phyloP scores from a whole-genome alignment of 352 stramenopile genomes.

The Globisporangium cederbergense region DNA sequence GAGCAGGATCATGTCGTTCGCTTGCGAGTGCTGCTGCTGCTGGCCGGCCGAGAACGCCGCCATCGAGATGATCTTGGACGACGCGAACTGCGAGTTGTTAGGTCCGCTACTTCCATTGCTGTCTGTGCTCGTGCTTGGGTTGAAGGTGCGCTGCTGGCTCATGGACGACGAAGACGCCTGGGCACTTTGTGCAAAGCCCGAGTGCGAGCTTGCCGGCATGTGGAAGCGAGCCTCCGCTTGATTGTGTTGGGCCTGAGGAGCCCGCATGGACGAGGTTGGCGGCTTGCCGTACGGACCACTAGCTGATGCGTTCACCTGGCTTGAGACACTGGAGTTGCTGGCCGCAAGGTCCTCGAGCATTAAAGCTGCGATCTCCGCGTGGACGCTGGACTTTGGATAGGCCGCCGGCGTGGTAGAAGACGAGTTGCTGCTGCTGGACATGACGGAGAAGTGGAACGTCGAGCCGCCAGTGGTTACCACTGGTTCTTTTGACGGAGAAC shows the following conservation, averaged over 20 bases:
- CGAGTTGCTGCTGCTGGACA: constrained; percentile 4
- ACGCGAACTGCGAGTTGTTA: constrained; percentile 1
- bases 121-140: background rate
- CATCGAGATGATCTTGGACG: constrained; percentile 21
- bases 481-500: background rate
- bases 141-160: background rate
- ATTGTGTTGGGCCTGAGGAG: background rate
- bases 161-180: background rate
- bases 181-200: background rate
- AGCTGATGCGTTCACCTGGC: background rate
- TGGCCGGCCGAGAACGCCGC: background rate
- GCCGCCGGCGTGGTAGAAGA: background rate
- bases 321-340: constrained; percentile 1
- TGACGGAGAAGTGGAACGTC: constrained; percentile 19
- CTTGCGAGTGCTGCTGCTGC: background rate
- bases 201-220: background rate
- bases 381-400: constrained; percentile 13
- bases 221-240: background rate
- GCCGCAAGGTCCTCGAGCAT: constrained; percentile 17
- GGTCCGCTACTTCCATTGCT: constrained; percentile 6
- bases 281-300: constrained; percentile 12
- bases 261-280: background rate
- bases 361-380: constrained; percentile 15
- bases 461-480: background rate
- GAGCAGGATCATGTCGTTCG: constrained; percentile 34